Evolutionary conservation across 129 eudicot species (phyloP), one percentile per base, ranked within the genome.

Genomic region (Dittrichia graveolens): DNA sequence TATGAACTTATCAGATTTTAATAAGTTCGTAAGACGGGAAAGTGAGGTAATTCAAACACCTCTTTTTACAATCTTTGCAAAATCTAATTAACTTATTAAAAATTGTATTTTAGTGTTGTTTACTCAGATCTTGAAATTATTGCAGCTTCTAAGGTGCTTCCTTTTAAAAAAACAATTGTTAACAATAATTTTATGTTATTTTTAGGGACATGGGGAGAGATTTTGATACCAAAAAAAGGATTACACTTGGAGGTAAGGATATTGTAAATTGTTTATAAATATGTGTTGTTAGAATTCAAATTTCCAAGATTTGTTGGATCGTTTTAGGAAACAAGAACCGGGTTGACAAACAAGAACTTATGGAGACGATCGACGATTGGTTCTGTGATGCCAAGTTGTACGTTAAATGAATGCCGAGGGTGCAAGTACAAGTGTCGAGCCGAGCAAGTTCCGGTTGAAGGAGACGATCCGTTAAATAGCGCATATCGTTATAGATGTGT

Each of bases 321-420:
- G n/a, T n/a, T n/a, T 72, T 31, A 84, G 88, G 77, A 46, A 37
- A 48, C 57, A 34, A 43, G 68, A 58, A 54, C 49, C 34, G 78
- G 7, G 41, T 69, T 75, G 78, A 73, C 18, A 24, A 65, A 41
- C 12, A 66, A 57, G 53, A 74, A 75, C 3, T 10, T 72, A 14
- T 15, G 49, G 55, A 73, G 76, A 72, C 80, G 85, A 42, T 52
- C 79, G 40, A 49, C 74, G 81, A 85, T 91, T 31, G 95, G 95
- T 44, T 91, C 95, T 4, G 85, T 82, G 61, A 86, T 88, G 8
- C 97, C 97, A 18, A 88, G 79, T 6, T 91, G 97, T 82, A 91
- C 97, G 13, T 85, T 83, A 69, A 91, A 91, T n/a, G 97, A 91
- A 71, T 91, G 97, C 88, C 78, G 79, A 75, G 90, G 97, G 24